phyloP scores from a whole-genome alignment of 495 filamentous ascomycete species.

The Penicillium odoratum region DNA sequence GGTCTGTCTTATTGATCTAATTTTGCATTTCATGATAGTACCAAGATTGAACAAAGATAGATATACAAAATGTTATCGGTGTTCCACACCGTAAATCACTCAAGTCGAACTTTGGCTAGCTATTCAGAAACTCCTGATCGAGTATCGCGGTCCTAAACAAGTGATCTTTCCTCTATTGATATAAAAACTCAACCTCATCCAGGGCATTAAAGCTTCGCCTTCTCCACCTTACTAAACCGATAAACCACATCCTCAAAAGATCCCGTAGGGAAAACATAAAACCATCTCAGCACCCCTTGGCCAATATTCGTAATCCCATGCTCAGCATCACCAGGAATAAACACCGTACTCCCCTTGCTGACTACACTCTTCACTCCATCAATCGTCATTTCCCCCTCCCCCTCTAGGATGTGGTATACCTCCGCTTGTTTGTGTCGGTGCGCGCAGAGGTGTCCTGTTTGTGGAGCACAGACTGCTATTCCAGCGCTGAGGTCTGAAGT shows the following conservation, averaged over 20 bases:
- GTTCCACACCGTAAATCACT: too few relatives aligned
- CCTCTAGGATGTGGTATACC: conserved; percentile 39
- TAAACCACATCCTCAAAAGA: conserved; percentile 38
- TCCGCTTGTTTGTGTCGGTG: conserved; percentile 40
- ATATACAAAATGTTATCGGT: too few relatives aligned
- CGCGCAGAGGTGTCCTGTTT: conserved; percentile 28
- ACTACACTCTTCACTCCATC: conserved; percentile 26
- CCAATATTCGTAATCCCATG: conserved; percentile 36
- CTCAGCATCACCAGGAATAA: conserved; percentile 37
- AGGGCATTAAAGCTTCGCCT: conserved; percentile 9
- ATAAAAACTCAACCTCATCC: too few relatives aligned
- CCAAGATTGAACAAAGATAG: too few relatives aligned
- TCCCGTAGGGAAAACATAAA: conserved; percentile 39
- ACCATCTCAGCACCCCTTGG: conserved; percentile 26
- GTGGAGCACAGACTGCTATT: conserved; percentile 29
- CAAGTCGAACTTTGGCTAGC: too few relatives aligned
- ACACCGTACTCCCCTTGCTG: conserved; percentile 28
- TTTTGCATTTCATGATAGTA: too few relatives aligned
- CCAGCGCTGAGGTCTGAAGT: conserved; percentile 32
- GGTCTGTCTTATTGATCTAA: too few relatives aligned
- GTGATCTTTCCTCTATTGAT: too few relatives aligned
- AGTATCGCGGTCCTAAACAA: too few relatives aligned
- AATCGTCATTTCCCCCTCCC: conserved; percentile 28
- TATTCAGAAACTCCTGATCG: too few relatives aligned
- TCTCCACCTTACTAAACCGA: conserved; percentile 21